A percentile compares a stretch with the other conserved stretches of the same genome.
phyloP scores from a whole-genome alignment of 768 basidiomycete genomes.

The Gautieria morchelliformis region DNA sequence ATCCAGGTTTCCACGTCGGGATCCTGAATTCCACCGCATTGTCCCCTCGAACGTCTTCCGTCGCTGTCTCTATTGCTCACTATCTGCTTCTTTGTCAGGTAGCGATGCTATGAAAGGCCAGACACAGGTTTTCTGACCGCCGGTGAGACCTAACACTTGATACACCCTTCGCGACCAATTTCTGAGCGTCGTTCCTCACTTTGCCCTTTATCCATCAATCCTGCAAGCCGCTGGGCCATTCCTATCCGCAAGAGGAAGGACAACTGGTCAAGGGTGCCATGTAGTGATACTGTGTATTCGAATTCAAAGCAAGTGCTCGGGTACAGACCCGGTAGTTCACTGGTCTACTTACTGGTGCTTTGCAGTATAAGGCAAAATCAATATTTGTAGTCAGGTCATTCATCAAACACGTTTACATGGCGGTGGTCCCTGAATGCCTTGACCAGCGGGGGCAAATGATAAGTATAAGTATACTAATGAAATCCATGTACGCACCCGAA shows the following conservation, averaged over 20 bases:
- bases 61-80: neutral
- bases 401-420: slow-evolving; percentile 74
- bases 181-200: slow-evolving; percentile 38
- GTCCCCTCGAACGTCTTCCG: neutral
- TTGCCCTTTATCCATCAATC: slow-evolving; percentile 42
- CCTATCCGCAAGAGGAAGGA: slow-evolving; percentile 77
- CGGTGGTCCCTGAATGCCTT: slow-evolving; percentile 88
- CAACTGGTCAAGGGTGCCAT: slow-evolving; percentile 69
- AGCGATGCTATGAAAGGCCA: slow-evolving; percentile 25
- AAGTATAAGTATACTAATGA: neutral
- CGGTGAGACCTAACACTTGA: slow-evolving; percentile 57
- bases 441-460: neutral
- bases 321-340: neutral
- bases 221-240: slow-evolving; percentile 52
- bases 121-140: slow-evolving; percentile 3
- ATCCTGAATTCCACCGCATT: neutral
- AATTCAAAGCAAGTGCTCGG: neutral
- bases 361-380: slow-evolving; percentile 74
- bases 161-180: slow-evolving; percentile 64
- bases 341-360: slow-evolving; percentile 43
- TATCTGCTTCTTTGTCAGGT: neutral
- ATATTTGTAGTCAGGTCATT: slow-evolving; percentile 92
- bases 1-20: slow-evolving; percentile 21
- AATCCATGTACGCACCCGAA: slow-evolving; percentile 53
- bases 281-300: slow-evolving; percentile 27